Base-by-base conservation (phyloP, 192 early-diverging fungal species). In the Geranomyces michiganensis region DNA sequence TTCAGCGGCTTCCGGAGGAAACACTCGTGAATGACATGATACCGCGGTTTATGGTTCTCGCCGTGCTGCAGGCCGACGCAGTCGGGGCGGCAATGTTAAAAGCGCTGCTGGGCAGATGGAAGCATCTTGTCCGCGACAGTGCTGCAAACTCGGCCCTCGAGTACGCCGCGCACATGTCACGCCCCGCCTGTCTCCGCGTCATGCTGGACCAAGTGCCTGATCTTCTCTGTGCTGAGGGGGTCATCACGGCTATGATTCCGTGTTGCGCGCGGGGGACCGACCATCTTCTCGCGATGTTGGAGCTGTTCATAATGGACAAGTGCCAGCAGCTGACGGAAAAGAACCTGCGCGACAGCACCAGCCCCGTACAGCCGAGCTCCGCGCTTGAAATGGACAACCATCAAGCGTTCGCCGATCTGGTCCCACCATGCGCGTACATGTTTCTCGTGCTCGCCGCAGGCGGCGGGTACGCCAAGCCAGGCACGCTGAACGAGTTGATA, bases 101-200 rank as follows among this genome's bases (percentile, higher is more conserved):
- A 13, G 45, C 53, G 12, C 58, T 76, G 12, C 21, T 78, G 10
- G 10, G 29, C 10, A 10, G 53, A 7, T 62, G 29, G 6, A 26
- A 21, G 27, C n/a, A 71, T 12, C 49, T 60, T 26, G 46, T 81
- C 33, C 56, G 29, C 14, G 36, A 29, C 7, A 31, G 76, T 26
- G 68, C 77, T 26, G 74, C 67, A 26, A 81, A 81, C 62, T 78
- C 76, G 1, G 72, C 72, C 7, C 65, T 81, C 10, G 80, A 81
- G 45, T 78, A 62, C 45, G 36, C 68, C 24, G 71, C 70, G 14
- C 80, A 81, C 36, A 55, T 75, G 32, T 68, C 72, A 36, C 62
- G 74, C 26, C 62, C 76, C 17, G 63, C 68, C 14, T 81, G 80
- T 48, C 61, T 47, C n/a, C 36, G 74, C 15, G 49, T 76, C 19